Conservation (phyloP, 208 protist species). For the Wallacemonas collosoma region DNA sequence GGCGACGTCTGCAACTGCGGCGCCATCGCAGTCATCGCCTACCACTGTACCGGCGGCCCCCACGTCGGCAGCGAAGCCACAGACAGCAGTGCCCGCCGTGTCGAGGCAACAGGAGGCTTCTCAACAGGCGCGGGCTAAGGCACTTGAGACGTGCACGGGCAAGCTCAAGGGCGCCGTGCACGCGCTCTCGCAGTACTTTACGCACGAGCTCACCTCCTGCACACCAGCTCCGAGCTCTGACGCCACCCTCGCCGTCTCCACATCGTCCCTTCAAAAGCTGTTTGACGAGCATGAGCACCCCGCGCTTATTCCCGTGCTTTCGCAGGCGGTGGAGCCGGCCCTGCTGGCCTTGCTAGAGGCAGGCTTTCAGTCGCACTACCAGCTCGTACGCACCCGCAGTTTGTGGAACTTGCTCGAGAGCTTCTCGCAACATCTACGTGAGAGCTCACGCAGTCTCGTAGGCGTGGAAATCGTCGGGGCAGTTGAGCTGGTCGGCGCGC, state of each 20-base stretch:
- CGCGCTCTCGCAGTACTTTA: slow-evolving; percentile 37
- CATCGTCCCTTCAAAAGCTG: slow-evolving; percentile 1
- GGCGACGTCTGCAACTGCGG: not conserved
- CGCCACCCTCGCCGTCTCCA: too few relatives aligned
- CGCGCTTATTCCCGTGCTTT: slow-evolving; percentile 31
- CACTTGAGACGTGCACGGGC: slow-evolving; percentile 13
- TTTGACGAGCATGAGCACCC: slow-evolving; percentile 49
- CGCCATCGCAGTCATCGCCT: too few relatives aligned
- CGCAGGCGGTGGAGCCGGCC: slow-evolving; percentile 32
- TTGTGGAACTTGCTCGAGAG: slow-evolving; percentile 43
- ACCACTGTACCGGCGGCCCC: too few relatives aligned
- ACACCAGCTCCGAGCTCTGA: too few relatives aligned
- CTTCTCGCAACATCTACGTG: slow-evolving; percentile 27
- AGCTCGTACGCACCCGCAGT: slow-evolving; percentile 28
- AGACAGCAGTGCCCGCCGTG: not conserved
- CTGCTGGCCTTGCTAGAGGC: slow-evolving; percentile 28
- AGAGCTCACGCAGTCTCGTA: slow-evolving; percentile 35
- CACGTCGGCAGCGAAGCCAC: too few relatives aligned
- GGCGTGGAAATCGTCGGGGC: slow-evolving; percentile 29
- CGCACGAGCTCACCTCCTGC: slow-evolving; percentile 17
- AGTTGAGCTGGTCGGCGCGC: slow-evolving; percentile 40
- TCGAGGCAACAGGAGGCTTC: not conserved
- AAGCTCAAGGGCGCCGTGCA: slow-evolving; percentile 15
- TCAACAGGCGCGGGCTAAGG: not conserved
- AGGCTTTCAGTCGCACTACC: slow-evolving; percentile 35